Evolutionary conservation across 108 stramenopile genomes (phyloP).

Genomic region (Skeletonema marinoi): DNA sequence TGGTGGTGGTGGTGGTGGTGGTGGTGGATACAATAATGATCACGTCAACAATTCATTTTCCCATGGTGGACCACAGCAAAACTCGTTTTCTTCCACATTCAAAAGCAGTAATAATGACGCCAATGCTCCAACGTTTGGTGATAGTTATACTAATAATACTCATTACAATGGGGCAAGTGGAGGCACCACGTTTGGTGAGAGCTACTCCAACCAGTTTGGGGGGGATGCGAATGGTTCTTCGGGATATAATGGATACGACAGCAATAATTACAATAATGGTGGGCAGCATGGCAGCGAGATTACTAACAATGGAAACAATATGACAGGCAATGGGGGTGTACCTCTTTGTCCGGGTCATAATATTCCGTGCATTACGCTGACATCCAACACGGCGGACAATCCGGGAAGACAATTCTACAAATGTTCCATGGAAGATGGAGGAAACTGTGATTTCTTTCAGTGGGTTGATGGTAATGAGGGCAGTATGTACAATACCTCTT

Average conservation of each 20-base stretch:
- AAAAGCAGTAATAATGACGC: too few species aligned
- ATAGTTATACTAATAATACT: neutral
- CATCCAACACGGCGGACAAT: conserved; percentile 66
- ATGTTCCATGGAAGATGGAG: conserved; percentile 72
- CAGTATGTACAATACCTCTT: conserved; percentile 25
- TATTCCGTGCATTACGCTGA: conserved; percentile 66
- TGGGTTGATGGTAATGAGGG: conserved; percentile 83
- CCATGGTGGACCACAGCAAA: too few species aligned
- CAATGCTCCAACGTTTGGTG: neutral
- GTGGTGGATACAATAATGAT: too few species aligned
- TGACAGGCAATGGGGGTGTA: conserved; percentile 11
- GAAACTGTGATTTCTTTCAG: conserved; percentile 87
- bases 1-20: too few species aligned
- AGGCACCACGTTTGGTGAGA: conserved; percentile 13
- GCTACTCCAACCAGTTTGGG: conserved; percentile 9
- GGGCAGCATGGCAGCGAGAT: conserved; percentile 1
- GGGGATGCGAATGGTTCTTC: neutral
- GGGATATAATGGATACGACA: conserved; percentile 1
- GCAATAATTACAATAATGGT: neutral
- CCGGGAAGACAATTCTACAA: conserved; percentile 86
- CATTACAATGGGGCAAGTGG: neutral
- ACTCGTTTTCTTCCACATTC: too few species aligned
- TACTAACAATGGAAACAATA: neutral
- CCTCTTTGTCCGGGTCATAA: conserved; percentile 85
- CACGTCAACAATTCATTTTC: too few species aligned